Base-by-base conservation (phyloP, 2,329 filamentous ascomycete species). In the Colletotrichum acutatum region DNA sequence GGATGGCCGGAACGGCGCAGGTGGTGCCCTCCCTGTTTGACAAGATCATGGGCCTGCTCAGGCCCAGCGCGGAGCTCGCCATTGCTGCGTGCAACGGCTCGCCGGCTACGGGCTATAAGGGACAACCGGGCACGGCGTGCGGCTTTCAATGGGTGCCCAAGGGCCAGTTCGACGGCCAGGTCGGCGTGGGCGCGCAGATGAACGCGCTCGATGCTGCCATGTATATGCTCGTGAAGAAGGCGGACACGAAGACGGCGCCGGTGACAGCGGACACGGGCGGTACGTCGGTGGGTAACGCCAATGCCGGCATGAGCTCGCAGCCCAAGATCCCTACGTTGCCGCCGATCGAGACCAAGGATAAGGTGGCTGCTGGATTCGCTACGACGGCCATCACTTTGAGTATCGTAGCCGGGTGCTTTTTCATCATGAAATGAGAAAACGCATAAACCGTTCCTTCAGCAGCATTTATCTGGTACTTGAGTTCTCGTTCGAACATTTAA, bases 171-270 rank as follows among this genome's bases (percentile, higher is more conserved):
- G 92, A 94, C 78, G 89, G 89, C 5, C 79, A 83, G 24, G 84
- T 84, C 14, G 92, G 92, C 66, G 91, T 94, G 9, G 92, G 92
- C 54, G 86, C 92, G 80, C 90, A 94, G 84, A 92, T 94, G 88
- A 91, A 89, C 76, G 91, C 90, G 0, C 83, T 93, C 30, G 87
- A 89, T 30, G 87, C 91, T 14, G 83, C 94, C 75, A 90, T 90
- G 80, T 91, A 90, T 69, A 89, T 87, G 56, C 83, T 93, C 12
- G 81, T 90, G 53, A 80, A 83, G 54, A 79, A 80, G n/a, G 77
- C 76, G 2, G 61, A 73, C 57, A 42, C 52, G 34, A 79, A 77
- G 8, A 78, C 81, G 16, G 81, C 81, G 1, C 87, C 90, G 0
- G 83, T 88, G 16, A 91, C 90, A 0, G 83, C 84, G 0, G 78